Percentiles rank a stretch among this genome's conserved stretches.
Evolutionary conservation across 768 basidiomycete species (phyloP).

Genomic region (Sarcodon aspratus): DNA sequence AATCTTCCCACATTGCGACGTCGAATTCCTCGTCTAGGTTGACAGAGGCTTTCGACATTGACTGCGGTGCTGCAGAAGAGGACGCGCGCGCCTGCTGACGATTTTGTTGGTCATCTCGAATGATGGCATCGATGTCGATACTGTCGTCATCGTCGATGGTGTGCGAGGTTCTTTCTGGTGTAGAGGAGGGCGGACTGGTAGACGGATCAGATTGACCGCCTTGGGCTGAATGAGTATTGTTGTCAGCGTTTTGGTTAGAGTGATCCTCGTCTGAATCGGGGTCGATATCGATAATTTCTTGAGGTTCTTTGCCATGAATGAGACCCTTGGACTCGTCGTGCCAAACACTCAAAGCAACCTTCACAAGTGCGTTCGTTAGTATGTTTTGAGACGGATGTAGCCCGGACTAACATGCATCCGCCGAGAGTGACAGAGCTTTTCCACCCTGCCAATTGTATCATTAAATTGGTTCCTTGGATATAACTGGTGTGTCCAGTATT

Average conservation of each 20-base stretch:
- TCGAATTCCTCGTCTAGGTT: slow-evolving; percentile 25
- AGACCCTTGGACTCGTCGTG: slow-evolving; percentile 50
- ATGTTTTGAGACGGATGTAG: background rate
- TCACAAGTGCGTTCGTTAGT: slow-evolving; percentile 1
- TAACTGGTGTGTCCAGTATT: slow-evolving; percentile 91
- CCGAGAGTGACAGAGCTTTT: slow-evolving; percentile 79
- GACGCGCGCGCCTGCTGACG: slow-evolving; percentile 2
- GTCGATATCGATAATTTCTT: slow-evolving; percentile 16
- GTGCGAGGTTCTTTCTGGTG: slow-evolving; percentile 7
- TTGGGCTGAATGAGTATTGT: slow-evolving; percentile 3
- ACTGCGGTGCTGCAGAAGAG: background rate
- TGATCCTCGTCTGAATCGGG: slow-evolving; percentile 16
- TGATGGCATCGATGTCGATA: slow-evolving; percentile 35
- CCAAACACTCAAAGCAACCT: slow-evolving; percentile 73
- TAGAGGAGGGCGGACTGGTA: slow-evolving; percentile 7
- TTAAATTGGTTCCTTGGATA: slow-evolving; percentile 83
- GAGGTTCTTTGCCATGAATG: slow-evolving; percentile 22
- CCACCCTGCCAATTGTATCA: slow-evolving; percentile 78
- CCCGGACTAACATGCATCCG: slow-evolving; percentile 64
- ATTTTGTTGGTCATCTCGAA: slow-evolving; percentile 25
- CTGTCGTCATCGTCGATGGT: slow-evolving; percentile 37
- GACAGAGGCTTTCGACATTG: background rate
- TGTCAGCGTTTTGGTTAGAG: slow-evolving; percentile 6
- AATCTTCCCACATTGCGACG: slow-evolving; percentile 23
- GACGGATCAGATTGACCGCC: slow-evolving; percentile 3